These are phyloP conservation scores for Pichia thaimueangensis DNA, from an alignment of 805 yeast species.

Conservation along the genomic window DNA sequence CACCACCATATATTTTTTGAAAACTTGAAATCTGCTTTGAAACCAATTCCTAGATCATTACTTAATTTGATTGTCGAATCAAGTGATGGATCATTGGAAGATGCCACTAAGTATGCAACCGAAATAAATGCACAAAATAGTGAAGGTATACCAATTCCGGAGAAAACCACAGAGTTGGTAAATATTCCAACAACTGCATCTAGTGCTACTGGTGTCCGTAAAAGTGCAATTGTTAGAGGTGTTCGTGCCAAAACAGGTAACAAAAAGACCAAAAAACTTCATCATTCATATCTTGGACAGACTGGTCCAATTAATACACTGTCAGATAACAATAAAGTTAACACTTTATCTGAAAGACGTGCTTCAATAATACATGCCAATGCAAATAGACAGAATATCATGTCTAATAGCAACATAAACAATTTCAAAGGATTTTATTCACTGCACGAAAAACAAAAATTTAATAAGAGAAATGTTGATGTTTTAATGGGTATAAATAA, in stretches of 20 bases:
- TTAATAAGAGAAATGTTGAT: conserved; percentile 21
- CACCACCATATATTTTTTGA: conserved; percentile 20
- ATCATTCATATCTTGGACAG: no score
- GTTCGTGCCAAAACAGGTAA: conserved; percentile 21
- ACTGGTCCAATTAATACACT: background rate
- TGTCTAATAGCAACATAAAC: background rate
- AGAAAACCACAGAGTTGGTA: conserved; percentile 48
- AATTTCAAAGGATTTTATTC: conserved; percentile 25
- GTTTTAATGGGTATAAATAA: background rate
- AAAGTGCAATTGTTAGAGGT: conserved; percentile 33
- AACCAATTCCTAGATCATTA: conserved; percentile 23
- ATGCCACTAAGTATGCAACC: conserved; percentile 65
- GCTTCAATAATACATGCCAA: background rate
- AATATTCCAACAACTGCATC: conserved; percentile 46
- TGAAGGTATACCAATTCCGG: conserved; percentile 58
- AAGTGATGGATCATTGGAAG: conserved; percentile 51
- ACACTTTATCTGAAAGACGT: conserved; percentile 5
- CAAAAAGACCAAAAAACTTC: background rate
- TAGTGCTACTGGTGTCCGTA: conserved; percentile 24
- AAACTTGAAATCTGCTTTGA: conserved; percentile 30
- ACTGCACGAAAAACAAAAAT: conserved; percentile 17
- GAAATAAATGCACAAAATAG: conserved; percentile 59
- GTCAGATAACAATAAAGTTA: background rate
- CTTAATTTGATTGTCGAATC: conserved; percentile 52
- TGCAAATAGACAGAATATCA: conserved; percentile 5